A percentile compares a stretch with the other conserved stretches of the same genome.
These are phyloP conservation scores for Cyberlindnera euphorbiae DNA, from an alignment of 805 yeast genomes.

Conservation along the genomic window DNA sequence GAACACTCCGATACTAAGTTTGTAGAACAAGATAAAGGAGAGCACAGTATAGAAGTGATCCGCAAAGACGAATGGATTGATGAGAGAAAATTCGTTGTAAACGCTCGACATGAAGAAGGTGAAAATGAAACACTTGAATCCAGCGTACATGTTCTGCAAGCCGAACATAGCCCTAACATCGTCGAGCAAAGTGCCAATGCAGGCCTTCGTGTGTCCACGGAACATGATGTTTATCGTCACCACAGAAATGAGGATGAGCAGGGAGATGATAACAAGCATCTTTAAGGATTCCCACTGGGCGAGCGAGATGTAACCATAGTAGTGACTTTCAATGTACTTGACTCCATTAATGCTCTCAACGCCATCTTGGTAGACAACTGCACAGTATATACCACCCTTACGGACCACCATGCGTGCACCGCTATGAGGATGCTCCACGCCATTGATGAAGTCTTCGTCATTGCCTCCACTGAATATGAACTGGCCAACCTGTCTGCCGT, in stretches of 20 bases:
- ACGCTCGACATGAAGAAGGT: background rate
- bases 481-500: conserved; percentile 8
- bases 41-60: conserved; percentile 2
- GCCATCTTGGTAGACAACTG: conserved; percentile 13
- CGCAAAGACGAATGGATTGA: conserved; percentile 1
- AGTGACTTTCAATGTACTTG: conserved; percentile 5
- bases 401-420: background rate
- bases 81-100: background rate
- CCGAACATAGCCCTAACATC: conserved; percentile 6
- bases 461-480: no score
- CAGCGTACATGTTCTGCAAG: background rate
- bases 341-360: conserved; percentile 5
- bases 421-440: background rate
- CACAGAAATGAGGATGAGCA: conserved; percentile 1
- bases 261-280: background rate
- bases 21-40: conserved; percentile 7
- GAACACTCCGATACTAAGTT: conserved; percentile 14
- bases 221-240: conserved; percentile 3
- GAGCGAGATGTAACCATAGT: conserved; percentile 9
- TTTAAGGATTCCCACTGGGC: conserved; percentile 4
- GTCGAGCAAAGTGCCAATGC: conserved; percentile 12
- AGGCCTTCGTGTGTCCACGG: conserved; percentile 3
- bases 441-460: conserved; percentile 4
- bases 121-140: background rate
- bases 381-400: conserved; percentile 10